phyloP scores from a whole-genome alignment of 768 basidiomycete genomes.

The Rhodosporidiobolus sp. region DNA sequence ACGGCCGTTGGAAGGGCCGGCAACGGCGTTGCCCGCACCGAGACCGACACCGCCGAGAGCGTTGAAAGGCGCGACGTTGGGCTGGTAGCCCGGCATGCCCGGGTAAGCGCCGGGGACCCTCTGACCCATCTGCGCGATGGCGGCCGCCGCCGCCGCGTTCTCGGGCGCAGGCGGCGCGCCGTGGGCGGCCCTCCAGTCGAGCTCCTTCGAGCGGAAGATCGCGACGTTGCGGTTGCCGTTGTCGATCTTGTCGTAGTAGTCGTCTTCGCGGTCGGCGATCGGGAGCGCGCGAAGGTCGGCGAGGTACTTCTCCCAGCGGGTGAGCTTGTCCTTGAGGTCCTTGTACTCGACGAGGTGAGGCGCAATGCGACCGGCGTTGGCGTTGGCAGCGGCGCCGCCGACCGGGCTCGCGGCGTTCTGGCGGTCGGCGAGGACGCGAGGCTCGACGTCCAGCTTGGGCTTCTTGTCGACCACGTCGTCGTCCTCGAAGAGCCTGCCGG shows the following conservation, averaged over 20 bases:
- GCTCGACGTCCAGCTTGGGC: constrained; percentile 8
- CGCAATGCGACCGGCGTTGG: neutral
- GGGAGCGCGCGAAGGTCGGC: neutral
- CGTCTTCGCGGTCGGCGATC: neutral
- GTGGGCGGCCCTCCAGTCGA: neutral
- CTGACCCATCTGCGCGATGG: too few relatives aligned
- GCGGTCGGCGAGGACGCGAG: constrained; percentile 17
- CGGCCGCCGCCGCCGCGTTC: neutral
- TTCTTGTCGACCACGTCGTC: constrained; percentile 28
- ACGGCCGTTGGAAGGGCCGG: neutral
- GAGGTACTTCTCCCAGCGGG: neutral
- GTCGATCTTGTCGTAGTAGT: neutral
- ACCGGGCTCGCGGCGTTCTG: constrained; percentile 1
- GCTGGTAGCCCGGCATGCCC: too few relatives aligned
- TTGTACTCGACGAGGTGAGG: neutral
- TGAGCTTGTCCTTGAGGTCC: neutral
- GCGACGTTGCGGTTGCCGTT: neutral
- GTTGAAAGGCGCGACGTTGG: too few relatives aligned
- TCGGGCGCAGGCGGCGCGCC: constrained; percentile 7
- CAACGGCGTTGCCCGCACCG: neutral
- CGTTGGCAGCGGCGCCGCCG: neutral
- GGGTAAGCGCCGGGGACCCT: too few relatives aligned
- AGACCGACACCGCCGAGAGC: too few relatives aligned
- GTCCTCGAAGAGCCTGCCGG: constrained; percentile 7
- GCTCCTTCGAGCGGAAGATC: neutral